Evolutionary conservation across 352 stramenopile species (phyloP).

Genomic region (Pythium oligandrum): DNA sequence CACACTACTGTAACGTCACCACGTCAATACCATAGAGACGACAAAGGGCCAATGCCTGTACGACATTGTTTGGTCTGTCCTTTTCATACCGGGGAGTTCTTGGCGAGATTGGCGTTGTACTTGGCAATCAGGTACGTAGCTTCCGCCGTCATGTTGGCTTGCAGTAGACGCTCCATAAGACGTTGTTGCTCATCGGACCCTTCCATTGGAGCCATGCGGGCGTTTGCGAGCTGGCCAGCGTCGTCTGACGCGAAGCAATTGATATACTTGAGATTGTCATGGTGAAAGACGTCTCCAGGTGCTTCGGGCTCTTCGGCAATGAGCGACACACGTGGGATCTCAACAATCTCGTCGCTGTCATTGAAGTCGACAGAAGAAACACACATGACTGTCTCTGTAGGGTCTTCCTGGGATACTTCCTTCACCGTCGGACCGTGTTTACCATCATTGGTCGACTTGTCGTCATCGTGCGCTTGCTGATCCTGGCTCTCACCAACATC

Average conservation of each 20-base stretch:
- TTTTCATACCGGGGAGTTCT: background rate
- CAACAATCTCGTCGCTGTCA: slow-evolving; percentile 29
- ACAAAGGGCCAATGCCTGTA: no score
- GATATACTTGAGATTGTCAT: slow-evolving; percentile 66
- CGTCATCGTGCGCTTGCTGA: no score
- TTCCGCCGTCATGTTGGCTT: slow-evolving; percentile 63
- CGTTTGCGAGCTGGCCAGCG: slow-evolving; percentile 16
- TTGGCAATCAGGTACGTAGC: slow-evolving; percentile 69
- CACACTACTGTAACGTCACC: no score
- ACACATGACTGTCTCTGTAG: no score
- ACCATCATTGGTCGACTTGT: no score
- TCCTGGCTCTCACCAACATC: no score
- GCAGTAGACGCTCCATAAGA: slow-evolving; percentile 55
- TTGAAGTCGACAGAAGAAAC: background rate
- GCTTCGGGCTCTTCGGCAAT: slow-evolving; percentile 8
- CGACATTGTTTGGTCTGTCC: no score
- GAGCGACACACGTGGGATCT: slow-evolving; percentile 4
- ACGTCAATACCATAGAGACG: no score
- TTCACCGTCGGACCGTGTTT: no score
- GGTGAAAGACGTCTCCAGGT: slow-evolving; percentile 32
- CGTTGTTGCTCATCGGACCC: slow-evolving; percentile 28
- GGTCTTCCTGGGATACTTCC: no score
- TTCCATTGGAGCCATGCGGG: slow-evolving; percentile 2
- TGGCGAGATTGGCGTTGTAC: slow-evolving; percentile 47
- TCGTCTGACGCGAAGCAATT: slow-evolving; percentile 43